These are phyloP conservation scores for Globisporangium cederbergense DNA, from an alignment of 352 stramenopile species.

Conservation along the genomic window DNA sequence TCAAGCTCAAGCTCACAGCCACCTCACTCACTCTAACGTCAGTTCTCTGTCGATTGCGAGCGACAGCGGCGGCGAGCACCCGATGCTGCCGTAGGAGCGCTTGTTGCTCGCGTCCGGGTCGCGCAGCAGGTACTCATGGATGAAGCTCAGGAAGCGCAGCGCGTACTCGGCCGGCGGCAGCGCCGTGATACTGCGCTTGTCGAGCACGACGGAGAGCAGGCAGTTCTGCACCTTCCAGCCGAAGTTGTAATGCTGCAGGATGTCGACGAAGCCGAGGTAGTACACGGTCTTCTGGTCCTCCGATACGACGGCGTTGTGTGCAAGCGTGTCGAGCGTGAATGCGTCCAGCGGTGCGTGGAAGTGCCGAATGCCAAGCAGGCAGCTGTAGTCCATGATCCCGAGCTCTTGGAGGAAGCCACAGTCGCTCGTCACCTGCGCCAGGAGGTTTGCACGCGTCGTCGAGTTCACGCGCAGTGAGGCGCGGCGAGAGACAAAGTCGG, in stretches of 20 bases:
- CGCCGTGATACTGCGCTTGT: conserved; percentile 77
- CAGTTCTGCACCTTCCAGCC: conserved; percentile 85
- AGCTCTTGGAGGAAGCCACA: conserved; percentile 83
- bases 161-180: conserved; percentile 81
- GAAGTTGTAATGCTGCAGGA: conserved; percentile 83
- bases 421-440: conserved; percentile 81
- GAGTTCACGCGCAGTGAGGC: conserved; percentile 70
- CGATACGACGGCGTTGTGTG: conserved; percentile 80
- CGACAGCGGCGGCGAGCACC: conserved; percentile 21
- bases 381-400: conserved; percentile 89
- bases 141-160: conserved; percentile 83
- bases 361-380: conserved; percentile 68
- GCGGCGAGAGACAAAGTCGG: conserved; percentile 69
- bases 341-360: conserved; percentile 46
- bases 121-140: conserved; percentile 79
- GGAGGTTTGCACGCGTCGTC: conserved; percentile 64
- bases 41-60: conserved; percentile 13
- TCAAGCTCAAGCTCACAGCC: not conserved
- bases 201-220: conserved; percentile 58
- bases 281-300: conserved; percentile 68
- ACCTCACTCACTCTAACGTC: not conserved
- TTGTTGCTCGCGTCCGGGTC: conserved; percentile 50
- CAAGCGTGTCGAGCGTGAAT: conserved; percentile 45
- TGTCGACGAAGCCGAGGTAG: conserved; percentile 84
- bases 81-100: conserved; percentile 75